Percentiles rank a stretch among this genome's conserved stretches.
Conservation (phyloP, 1,284 basidiomycete genomes). For the Trametes sp. region DNA sequence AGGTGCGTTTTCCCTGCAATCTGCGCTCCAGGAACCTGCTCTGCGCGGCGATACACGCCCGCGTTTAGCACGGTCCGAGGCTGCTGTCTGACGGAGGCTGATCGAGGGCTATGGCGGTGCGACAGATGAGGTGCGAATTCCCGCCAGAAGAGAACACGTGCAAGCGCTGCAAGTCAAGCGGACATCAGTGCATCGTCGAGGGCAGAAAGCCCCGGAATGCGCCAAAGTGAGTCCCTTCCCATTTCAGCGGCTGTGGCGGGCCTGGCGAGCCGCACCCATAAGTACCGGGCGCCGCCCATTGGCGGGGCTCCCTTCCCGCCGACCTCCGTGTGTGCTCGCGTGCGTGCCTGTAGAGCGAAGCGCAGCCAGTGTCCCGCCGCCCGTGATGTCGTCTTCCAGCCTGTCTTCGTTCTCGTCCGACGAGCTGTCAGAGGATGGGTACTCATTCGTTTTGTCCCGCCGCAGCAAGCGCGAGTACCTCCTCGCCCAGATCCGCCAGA, state of each 20-base stretch:
- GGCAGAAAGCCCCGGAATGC: constrained; percentile 77
- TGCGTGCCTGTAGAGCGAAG: no score
- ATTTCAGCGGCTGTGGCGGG: constrained; percentile 20
- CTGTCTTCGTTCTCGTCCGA: constrained; percentile 14
- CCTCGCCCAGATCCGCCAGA: constrained; percentile 81
- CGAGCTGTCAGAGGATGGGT: constrained; percentile 43
- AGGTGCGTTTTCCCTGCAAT: constrained; percentile 57
- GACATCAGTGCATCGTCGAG: constrained; percentile 80
- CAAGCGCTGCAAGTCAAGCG: constrained; percentile 71
- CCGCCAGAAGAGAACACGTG: constrained; percentile 72
- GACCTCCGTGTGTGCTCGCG: constrained; percentile 1
- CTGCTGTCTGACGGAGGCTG: constrained; percentile 29
- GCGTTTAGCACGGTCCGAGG: constrained; percentile 16
- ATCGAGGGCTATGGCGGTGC: constrained; percentile 29
- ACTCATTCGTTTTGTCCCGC: constrained; percentile 36
- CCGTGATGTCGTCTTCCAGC: constrained; percentile 6
- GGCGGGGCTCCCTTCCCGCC: constrained; percentile 17
- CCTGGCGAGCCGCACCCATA: constrained; percentile 15
- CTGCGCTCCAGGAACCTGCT: constrained; percentile 3
- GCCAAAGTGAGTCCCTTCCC: constrained; percentile 74
- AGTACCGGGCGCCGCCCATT: constrained; percentile 15
- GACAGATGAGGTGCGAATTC: constrained; percentile 84
- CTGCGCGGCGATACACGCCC: neutral
- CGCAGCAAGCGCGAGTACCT: constrained; percentile 82
- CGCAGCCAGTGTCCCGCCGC: neutral